Conservation (phyloP, 306 rosid genomes). For the Acmispon strigosus region DNA sequence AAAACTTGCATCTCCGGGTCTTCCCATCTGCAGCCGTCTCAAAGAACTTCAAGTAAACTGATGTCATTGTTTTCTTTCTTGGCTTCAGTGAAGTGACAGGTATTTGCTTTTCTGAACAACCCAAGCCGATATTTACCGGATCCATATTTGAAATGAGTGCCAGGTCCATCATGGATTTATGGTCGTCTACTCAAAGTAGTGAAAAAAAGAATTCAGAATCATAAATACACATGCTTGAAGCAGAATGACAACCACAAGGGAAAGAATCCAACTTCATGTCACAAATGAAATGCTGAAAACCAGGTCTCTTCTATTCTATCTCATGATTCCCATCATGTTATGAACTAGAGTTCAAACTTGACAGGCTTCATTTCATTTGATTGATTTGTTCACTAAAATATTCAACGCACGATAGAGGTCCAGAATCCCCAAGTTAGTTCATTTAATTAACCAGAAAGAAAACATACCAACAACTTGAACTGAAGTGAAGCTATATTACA, state of each 20-base stretch:
- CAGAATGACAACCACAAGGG: background rate
- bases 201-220: background rate
- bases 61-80: slow-evolving; percentile 94
- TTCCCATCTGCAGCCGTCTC: slow-evolving; percentile 88
- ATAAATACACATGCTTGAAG: slow-evolving; percentile 6
- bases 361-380: background rate
- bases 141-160: slow-evolving; percentile 54
- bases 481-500: background rate
- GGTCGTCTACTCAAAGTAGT: slow-evolving; percentile 48
- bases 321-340: background rate
- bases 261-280: background rate
- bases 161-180: slow-evolving; percentile 73
- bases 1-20: slow-evolving; percentile 87
- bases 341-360: background rate
- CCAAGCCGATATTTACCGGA: slow-evolving; percentile 54
- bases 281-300: background rate
- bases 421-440: background rate
- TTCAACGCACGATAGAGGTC: background rate
- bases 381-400: background rate
- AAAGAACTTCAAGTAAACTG: slow-evolving; percentile 85
- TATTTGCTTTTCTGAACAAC: slow-evolving; percentile 60
- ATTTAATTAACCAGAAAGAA: background rate
- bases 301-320: background rate
- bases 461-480: background rate
- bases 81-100: slow-evolving; percentile 54